Base-by-base conservation (phyloP, 306 rosid genomes). In the Begonia loranthoides region DNA sequence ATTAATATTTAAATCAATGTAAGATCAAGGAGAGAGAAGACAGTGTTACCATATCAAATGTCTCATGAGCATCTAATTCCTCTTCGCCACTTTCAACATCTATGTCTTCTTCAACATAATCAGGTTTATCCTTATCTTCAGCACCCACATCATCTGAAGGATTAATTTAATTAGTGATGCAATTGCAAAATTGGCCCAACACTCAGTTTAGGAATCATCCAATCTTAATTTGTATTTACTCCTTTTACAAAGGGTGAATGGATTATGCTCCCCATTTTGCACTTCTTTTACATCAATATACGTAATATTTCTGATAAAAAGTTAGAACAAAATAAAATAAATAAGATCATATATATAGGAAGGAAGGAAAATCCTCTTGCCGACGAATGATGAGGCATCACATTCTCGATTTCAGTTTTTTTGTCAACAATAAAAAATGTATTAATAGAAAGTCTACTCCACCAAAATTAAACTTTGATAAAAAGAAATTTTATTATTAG, bases 11-110 rank as follows among this genome's bases (percentile, higher is more conserved):
- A 22, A 22, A 22, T 41, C 2, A 22, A 41, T 1, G 22, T 0
- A 10, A 1, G 34, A 17, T 17, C 44, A 21, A 13, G 40, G 50
- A 44, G 59, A 39, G 39, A 62, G 38, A 33, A 67, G 51, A 11
- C 21, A 62, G 51, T 52, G 12, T 17, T 45, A 59, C 93, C 88
- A 61, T 51, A 72, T 83, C 72, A 59, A 72, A 58, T 58, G 58
- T 84, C 24, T 84, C 88, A 50, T 68, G 61, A 24, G 50, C 61
- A 60, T 73, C 79, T 62, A 70, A 69, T 61, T 76, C 82, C 56
- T 79, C 87, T 1, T 83, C 82, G 17, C 67, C 84, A 45, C 76
- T 73, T 55, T 84, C 74, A 61, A 16, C 78, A 52, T 63, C 83
- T 34, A 59, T 59, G 19, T 70, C 84, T 46, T 82, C 82, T 62